Percentiles rank a stretch among this genome's conserved stretches.
Conservation (phyloP, 805 yeast genomes). For the Ogataea nitratoaversa region DNA sequence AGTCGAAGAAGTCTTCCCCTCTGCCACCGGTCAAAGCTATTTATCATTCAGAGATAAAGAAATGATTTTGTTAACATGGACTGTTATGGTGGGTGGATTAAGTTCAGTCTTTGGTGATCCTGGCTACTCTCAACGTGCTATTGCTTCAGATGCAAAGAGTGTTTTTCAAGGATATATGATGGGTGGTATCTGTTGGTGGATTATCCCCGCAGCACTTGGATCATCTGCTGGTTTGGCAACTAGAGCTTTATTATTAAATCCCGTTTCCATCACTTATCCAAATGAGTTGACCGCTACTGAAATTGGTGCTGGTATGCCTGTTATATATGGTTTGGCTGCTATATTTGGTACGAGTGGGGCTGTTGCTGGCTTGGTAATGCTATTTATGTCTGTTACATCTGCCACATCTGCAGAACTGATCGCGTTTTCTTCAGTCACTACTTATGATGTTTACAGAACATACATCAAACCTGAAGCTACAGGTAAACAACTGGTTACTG, state of each 20-base stretch:
- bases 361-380: conserved; percentile 35
- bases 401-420: conserved; percentile 40
- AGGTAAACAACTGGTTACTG: conserved; percentile 33
- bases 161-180: conserved; percentile 33
- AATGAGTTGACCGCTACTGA: conserved; percentile 32
- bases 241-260: conserved; percentile 30
- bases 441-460: conserved; percentile 38
- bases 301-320: conserved; percentile 36
- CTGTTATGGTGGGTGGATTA: conserved; percentile 57
- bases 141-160: conserved; percentile 34
- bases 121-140: conserved; percentile 35
- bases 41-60: conserved; percentile 30
- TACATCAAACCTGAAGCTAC: conserved; percentile 38
- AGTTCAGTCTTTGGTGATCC: conserved; percentile 25
- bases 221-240: conserved; percentile 34
- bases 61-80: conserved; percentile 31
- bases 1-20: conserved; percentile 30
- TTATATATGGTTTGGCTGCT: conserved; percentile 31
- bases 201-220: conserved; percentile 35
- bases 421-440: conserved; percentile 36
- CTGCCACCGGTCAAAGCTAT: conserved; percentile 28
- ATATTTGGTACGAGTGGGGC: conserved; percentile 40
- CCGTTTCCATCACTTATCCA: conserved; percentile 40
- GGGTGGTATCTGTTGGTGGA: conserved; percentile 37
- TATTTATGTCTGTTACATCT: conserved; percentile 41